phyloP scores from a whole-genome alignment of 2,329 filamentous ascomycete genomes.

The Colletotrichum viniferum region DNA sequence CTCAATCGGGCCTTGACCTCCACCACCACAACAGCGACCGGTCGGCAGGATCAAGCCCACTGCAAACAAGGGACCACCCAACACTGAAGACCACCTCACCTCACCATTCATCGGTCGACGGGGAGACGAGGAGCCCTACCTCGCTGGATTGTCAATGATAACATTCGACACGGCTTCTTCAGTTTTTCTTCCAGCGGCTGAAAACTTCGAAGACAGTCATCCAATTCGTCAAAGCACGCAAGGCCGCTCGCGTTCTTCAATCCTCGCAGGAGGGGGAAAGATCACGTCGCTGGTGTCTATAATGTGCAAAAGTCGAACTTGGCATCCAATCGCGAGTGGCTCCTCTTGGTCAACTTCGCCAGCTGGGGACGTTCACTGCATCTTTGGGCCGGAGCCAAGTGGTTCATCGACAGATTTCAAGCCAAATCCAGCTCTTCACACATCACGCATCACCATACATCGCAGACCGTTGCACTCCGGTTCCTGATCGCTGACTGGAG shows the following conservation, averaged over 20 bases:
- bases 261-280: not conserved
- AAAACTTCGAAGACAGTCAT: not conserved
- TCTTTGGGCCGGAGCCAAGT: not conserved
- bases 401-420: not conserved
- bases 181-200: not conserved
- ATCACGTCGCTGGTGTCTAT: not conserved
- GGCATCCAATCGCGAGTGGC: not conserved
- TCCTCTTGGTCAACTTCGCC: not conserved
- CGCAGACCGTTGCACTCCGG: not conserved
- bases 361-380: not conserved
- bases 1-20: not conserved
- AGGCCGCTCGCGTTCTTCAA: not conserved
- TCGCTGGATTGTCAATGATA: not conserved
- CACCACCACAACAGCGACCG: constrained; percentile 3
- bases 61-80: constrained; percentile 21
- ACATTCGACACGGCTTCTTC: not conserved
- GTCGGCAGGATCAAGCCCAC: constrained; percentile 17
- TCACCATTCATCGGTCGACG: constrained; percentile 1
- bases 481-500: constrained; percentile 7
- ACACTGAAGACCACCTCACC: constrained; percentile 15
- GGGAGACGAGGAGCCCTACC: not conserved
- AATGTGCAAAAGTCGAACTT: constrained; percentile 5
- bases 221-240: not conserved
- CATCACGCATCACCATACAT: not conserved
- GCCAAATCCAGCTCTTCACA: not conserved